These are phyloP conservation scores for Amylostereum chailletii DNA, from an alignment of 1,284 basidiomycete genomes.

Conservation along the genomic window DNA sequence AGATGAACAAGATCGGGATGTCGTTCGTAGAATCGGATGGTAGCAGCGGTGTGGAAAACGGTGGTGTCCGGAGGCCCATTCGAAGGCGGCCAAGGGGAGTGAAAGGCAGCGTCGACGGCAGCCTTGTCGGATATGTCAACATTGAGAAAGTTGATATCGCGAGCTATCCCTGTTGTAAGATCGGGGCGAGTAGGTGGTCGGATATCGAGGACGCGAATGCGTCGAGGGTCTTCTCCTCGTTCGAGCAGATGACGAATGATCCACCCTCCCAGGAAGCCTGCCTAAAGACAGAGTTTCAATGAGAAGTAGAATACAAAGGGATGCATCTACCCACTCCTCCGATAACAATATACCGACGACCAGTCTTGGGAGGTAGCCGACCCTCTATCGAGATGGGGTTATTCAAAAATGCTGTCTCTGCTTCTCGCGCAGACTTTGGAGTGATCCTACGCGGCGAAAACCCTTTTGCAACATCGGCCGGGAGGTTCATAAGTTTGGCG, in stretches of 20 bases:
- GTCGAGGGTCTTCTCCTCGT: slow-evolving; percentile 58
- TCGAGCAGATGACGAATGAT: slow-evolving; percentile 56
- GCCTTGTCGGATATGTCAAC: slow-evolving; percentile 47
- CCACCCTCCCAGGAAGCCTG: slow-evolving; percentile 71
- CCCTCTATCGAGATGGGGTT: slow-evolving; percentile 25
- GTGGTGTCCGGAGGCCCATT: slow-evolving; percentile 31
- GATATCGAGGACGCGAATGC: slow-evolving; percentile 62
- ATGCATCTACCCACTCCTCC: slow-evolving; percentile 35
- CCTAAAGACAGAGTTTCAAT: slow-evolving; percentile 24
- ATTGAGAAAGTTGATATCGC: slow-evolving; percentile 45
- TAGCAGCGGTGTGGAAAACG: slow-evolving; percentile 67
- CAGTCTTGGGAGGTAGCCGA: slow-evolving; percentile 42
- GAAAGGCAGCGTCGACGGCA: slow-evolving; percentile 52
- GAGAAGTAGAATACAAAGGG: not conserved
- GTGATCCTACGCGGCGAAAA: slow-evolving; percentile 41
- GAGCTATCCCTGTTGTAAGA: slow-evolving; percentile 36
- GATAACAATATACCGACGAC: slow-evolving; percentile 45
- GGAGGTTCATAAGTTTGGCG: slow-evolving; percentile 33
- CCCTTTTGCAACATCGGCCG: slow-evolving; percentile 27
- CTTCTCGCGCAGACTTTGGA: slow-evolving; percentile 26
- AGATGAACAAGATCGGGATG: slow-evolving; percentile 36
- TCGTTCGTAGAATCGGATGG: slow-evolving; percentile 68
- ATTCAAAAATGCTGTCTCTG: slow-evolving; percentile 25
- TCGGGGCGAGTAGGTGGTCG: slow-evolving; percentile 46
- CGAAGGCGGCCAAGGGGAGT: slow-evolving; percentile 45